Base-by-base conservation (phyloP, 1,284 basidiomycete genomes). In the Tylopilus sp. region DNA sequence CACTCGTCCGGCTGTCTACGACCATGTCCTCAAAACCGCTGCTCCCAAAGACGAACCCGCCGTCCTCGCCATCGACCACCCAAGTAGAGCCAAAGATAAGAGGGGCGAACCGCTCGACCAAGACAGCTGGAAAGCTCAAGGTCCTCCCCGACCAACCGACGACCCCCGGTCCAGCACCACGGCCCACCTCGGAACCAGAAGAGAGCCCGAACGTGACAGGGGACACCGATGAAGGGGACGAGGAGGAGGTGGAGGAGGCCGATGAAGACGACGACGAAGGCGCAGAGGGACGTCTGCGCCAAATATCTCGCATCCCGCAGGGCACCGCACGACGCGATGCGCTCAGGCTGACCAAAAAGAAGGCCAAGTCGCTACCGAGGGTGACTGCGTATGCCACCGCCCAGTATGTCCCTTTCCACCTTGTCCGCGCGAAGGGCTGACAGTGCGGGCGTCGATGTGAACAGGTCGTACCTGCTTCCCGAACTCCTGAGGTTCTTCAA, bases 361-460 rank as follows among this genome's bases (percentile, higher is more conserved):
- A 95, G 63, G 93, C 94, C 30, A 93, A 94, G 58, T 92, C 88
- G 36, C 69, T 97, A 28, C 93, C 95, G n/a, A 75, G 95, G 57
- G 94, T 96, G 16, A 97, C 94, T 4, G 94, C 94, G 2, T 97
- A 97, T 70, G 92, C 92, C 48, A 97, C 94, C 13, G 92, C 94
- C 33, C 86, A 82, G 90, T 94, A 68, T 59, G 79, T 70, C 5
- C 11, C 23, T 11, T 3, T 11, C 11, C 10, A 4, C 16, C 9
- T 35, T 11, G 34, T 4, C 10, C 3, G 6, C n/a, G 19, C 1
- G 26, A 3, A 25, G 4, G 7, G 25, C 23, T 42, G 42, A 44
- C 33, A 21, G 7, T 19, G 30, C 6, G 31, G n/a, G 13, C 25
- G 28, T 30, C 25, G 19, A 33, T 9, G 21, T 5, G n/a, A 21